Conservation (phyloP, 2,329 filamentous ascomycete genomes). For the Bertia moriformis region DNA sequence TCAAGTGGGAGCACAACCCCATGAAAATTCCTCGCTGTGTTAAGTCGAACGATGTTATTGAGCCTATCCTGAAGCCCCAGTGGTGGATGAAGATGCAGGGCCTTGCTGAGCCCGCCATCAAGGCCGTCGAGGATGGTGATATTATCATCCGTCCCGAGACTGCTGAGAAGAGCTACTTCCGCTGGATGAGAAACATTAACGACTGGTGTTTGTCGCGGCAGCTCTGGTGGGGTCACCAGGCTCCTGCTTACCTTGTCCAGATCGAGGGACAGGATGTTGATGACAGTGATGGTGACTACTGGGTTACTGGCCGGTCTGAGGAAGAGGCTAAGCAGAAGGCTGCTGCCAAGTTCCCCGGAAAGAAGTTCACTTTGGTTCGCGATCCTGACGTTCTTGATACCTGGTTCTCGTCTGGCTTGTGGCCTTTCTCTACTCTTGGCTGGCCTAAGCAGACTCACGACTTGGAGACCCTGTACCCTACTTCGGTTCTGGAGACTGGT, state of each 20-base stretch:
- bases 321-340: conserved; percentile 45
- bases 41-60: conserved; percentile 86
- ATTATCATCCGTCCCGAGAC: conserved; percentile 77
- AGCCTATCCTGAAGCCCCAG: conserved; percentile 87
- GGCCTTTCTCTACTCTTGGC: conserved; percentile 86
- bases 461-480: conserved; percentile 73
- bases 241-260: conserved; percentile 75
- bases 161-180: conserved; percentile 71
- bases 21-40: conserved; percentile 88
- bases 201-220: conserved; percentile 94
- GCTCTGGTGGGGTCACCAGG: conserved; percentile 94
- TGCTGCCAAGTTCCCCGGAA: conserved; percentile 61
- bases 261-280: conserved; percentile 56
- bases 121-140: conserved; percentile 65
- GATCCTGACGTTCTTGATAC: conserved; percentile 90
- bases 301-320: conserved; percentile 70
- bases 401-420: conserved; percentile 89
- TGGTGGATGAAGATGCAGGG: conserved; percentile 96
- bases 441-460: conserved; percentile 74
- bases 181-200: conserved; percentile 77
- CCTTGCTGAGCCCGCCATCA: conserved; percentile 64
- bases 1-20: conserved; percentile 86
- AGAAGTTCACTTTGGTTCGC: conserved; percentile 66
- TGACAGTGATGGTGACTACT: conserved; percentile 48
- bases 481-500: conserved; percentile 76